Percentiles rank a stretch among this genome's conserved stretches.
These are phyloP conservation scores for Neurospora hispaniola DNA, from an alignment of 495 filamentous ascomycete species.

Conservation along the genomic window DNA sequence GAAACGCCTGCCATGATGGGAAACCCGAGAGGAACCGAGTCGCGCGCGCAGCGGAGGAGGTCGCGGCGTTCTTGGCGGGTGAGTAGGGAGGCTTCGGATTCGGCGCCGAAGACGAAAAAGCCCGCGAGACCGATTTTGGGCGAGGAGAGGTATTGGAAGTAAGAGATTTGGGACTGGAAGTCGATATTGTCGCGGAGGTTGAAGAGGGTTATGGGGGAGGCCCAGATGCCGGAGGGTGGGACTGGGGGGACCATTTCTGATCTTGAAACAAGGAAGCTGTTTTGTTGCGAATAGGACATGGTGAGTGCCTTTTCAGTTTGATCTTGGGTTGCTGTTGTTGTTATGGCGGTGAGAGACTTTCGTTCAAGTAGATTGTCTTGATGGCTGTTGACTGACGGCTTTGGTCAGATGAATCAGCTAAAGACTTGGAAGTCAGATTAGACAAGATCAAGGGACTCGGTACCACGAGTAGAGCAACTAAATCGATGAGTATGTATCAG, in stretches of 20 bases:
- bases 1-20: conserved; percentile 55
- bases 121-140: conserved; percentile 44
- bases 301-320: not conserved
- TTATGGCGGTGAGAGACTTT: not conserved
- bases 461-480: not conserved
- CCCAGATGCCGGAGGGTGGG: conserved; percentile 34
- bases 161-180: conserved; percentile 36
- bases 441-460: not conserved
- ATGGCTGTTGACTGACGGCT: not conserved
- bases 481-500: not conserved
- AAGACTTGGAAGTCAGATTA: not conserved
- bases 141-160: conserved; percentile 41
- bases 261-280: no score
- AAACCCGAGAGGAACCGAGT: conserved; percentile 34
- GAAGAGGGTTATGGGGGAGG: conserved; percentile 42
- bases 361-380: not conserved
- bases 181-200: conserved; percentile 42
- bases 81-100: conserved; percentile 55
- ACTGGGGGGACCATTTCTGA: conserved; percentile 14
- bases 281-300: no score
- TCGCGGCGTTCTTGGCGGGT: conserved; percentile 47
- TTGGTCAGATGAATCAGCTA: not conserved
- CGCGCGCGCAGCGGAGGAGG: conserved; percentile 41
- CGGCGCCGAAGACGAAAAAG: conserved; percentile 52
- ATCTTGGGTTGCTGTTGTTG: not conserved